These are phyloP conservation scores for Perilla frutescens DNA, from an alignment of 257 asterid genomes.

Conservation along the genomic window DNA sequence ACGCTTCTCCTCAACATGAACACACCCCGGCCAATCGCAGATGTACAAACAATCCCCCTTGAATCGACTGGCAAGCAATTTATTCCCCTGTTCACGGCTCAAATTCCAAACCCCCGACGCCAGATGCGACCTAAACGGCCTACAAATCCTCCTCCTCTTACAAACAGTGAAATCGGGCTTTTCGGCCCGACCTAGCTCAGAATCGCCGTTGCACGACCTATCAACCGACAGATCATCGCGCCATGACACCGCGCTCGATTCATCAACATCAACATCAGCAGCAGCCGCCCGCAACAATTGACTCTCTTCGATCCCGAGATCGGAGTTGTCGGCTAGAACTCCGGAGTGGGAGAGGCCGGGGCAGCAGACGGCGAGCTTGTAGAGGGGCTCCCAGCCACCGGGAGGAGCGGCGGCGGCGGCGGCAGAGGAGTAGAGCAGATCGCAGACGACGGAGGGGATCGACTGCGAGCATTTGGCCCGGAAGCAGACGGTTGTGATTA, in stretches of 20 bases:
- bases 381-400: slow-evolving; percentile 75
- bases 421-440: slow-evolving; percentile 42
- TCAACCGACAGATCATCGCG: slow-evolving; percentile 75
- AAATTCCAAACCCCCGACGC: slow-evolving; percentile 72
- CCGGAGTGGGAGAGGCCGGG: slow-evolving; percentile 85
- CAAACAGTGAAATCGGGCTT: slow-evolving; percentile 33
- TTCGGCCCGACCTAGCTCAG: not conserved
- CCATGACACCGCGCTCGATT: slow-evolving; percentile 73
- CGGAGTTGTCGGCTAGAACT: slow-evolving; percentile 76
- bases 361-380: slow-evolving; percentile 83
- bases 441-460: slow-evolving; percentile 74
- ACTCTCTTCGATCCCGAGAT: slow-evolving; percentile 77
- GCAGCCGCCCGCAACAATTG: slow-evolving; percentile 29
- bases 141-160: slow-evolving; percentile 51
- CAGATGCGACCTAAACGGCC: slow-evolving; percentile 59
- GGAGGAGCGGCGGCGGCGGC: slow-evolving; percentile 35
- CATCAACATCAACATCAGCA: slow-evolving; percentile 27
- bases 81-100: slow-evolving; percentile 85
- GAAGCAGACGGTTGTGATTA: slow-evolving; percentile 66
- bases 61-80: slow-evolving; percentile 72
- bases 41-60: slow-evolving; percentile 78
- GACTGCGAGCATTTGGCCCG: slow-evolving; percentile 61
- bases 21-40: slow-evolving; percentile 88
- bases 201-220: slow-evolving; percentile 60
- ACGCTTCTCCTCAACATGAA: slow-evolving; percentile 80